Conservation (phyloP, 106 monocot genomes). For the Dendrobium huoshanense region DNA sequence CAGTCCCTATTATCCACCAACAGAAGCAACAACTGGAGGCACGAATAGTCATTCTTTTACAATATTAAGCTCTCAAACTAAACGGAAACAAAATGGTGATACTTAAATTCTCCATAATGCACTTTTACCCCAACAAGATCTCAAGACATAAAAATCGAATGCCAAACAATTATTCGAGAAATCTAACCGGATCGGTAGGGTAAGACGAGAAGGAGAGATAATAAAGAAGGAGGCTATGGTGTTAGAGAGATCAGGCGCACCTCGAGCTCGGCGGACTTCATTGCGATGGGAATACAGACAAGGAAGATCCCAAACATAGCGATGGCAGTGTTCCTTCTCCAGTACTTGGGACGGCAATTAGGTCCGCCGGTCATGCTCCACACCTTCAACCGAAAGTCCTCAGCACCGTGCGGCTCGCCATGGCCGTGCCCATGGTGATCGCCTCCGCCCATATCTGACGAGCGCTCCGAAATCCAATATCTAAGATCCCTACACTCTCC, state of each 20-base stretch:
- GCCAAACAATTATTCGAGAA: not conserved
- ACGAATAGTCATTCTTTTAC: too few species aligned
- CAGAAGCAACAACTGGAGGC: too few species aligned
- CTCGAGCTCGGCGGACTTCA: constrained; percentile 94
- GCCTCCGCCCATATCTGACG: constrained; percentile 27
- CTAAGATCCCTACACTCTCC: not conserved
- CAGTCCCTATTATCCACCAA: too few species aligned
- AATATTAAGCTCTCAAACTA: too few species aligned
- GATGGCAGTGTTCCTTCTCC: constrained; percentile 90
- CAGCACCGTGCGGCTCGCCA: constrained; percentile 14
- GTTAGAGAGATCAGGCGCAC: constrained; percentile 15
- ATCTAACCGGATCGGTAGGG: not conserved
- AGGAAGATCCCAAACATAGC: constrained; percentile 81
- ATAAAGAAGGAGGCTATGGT: not conserved
- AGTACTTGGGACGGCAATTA: constrained; percentile 82
- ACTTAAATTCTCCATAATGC: too few species aligned
- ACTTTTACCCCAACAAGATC: not conserved
- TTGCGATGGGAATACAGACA: constrained; percentile 92
- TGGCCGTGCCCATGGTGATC: constrained; percentile 12
- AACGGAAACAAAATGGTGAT: too few species aligned
- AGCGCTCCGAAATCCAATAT: not conserved
- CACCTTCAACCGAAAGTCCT: constrained; percentile 66
- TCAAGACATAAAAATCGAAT: not conserved
- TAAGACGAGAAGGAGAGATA: not conserved
- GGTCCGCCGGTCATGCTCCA: constrained; percentile 98